Percentiles rank a stretch among this genome's conserved stretches.
Evolutionary conservation across 106 monocot species (phyloP).

Genomic region (Dioscorea dumetorum): DNA sequence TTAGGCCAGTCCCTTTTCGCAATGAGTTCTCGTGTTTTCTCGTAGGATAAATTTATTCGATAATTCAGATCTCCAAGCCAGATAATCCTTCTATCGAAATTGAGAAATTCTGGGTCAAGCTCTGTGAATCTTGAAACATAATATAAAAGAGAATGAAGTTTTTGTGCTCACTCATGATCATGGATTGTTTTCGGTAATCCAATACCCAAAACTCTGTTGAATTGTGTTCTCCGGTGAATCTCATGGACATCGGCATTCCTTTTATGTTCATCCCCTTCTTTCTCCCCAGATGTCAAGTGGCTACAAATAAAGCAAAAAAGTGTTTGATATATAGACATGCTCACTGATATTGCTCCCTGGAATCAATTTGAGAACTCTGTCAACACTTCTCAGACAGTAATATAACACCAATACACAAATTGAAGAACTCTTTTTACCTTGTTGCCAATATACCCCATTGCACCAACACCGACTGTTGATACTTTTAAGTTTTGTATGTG

Average conservation of each 20-base stretch:
- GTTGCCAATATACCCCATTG: slow-evolving; percentile 97
- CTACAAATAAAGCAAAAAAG: slow-evolving; percentile 78
- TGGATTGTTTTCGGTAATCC: slow-evolving; percentile 59
- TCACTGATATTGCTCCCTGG: slow-evolving; percentile 86
- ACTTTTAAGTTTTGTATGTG: slow-evolving; percentile 87
- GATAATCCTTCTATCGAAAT: slow-evolving; percentile 63
- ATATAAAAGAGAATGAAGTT: neutral
- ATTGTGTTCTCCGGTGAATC: slow-evolving; percentile 71
- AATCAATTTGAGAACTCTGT: neutral
- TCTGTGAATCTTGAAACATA: neutral
- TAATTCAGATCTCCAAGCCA: slow-evolving; percentile 98
- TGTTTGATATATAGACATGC: slow-evolving; percentile 95
- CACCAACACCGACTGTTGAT: slow-evolving; percentile 91
- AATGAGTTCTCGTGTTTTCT: slow-evolving; percentile 67
- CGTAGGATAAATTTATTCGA: slow-evolving; percentile 70
- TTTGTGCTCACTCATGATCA: slow-evolving; percentile 82
- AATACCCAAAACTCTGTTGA: slow-evolving; percentile 22
- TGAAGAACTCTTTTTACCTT: slow-evolving; percentile 41
- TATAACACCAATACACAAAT: neutral
- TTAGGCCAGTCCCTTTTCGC: slow-evolving; percentile 44
- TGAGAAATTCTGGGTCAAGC: neutral
- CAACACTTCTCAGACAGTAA: neutral
- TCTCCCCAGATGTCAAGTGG: slow-evolving; percentile 82
- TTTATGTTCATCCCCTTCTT: slow-evolving; percentile 51
- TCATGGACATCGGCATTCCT: slow-evolving; percentile 85